Conservation (phyloP, 305 asterid genomes). For the Solanum aculeatissimum region DNA sequence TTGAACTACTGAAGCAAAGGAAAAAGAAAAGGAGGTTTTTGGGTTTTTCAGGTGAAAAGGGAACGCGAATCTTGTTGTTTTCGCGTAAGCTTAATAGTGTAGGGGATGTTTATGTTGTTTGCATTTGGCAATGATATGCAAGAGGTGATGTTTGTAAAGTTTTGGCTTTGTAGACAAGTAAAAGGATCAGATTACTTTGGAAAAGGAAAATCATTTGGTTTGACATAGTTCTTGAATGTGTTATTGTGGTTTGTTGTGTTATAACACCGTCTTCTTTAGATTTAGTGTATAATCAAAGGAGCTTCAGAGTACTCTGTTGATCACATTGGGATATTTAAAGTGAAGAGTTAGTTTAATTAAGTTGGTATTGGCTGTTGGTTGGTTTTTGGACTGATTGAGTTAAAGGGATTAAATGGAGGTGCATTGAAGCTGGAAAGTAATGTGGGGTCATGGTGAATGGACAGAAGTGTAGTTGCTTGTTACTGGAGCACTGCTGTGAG, state of each 20-base stretch:
- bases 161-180: not conserved
- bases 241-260: not conserved
- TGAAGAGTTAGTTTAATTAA: not conserved
- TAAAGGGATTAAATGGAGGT: conserved; percentile 1
- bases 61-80: not conserved
- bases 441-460: conserved; percentile 42
- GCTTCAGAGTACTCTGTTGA: not conserved
- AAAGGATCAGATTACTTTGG: conserved; percentile 2
- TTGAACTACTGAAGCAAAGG: not conserved
- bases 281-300: not conserved
- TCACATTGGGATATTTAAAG: not conserved
- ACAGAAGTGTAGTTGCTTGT: conserved; percentile 28
- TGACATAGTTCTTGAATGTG: not conserved
- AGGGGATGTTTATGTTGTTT: not conserved
- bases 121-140: not conserved
- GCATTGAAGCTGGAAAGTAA: conserved; percentile 31
- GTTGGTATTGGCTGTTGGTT: not conserved
- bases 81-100: not conserved
- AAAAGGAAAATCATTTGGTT: not conserved
- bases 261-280: not conserved
- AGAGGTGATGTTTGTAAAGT: not conserved
- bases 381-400: not conserved
- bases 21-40: not conserved
- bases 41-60: not conserved
- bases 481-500: conserved; percentile 33